phyloP scores from a whole-genome alignment of 1,139 yeast genomes.

The Suhomyces bolitotheri region DNA sequence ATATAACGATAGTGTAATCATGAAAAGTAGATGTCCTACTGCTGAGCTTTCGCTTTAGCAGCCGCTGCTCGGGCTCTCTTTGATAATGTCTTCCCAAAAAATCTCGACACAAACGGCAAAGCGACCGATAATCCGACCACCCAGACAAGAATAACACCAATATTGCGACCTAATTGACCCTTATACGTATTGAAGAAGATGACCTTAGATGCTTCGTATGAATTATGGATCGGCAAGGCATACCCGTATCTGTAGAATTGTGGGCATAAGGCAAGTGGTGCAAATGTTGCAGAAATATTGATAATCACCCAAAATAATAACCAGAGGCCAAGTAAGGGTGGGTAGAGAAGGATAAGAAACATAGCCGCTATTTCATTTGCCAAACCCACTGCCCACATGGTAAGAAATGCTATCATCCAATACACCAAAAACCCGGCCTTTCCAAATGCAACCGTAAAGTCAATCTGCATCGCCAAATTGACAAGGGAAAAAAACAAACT shows the following conservation, averaged over 20 bases:
- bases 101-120: constrained; percentile 42
- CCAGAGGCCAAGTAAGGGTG: constrained; percentile 54
- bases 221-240: constrained; percentile 64
- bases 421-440: constrained; percentile 44
- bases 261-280: constrained; percentile 55
- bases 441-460: constrained; percentile 41
- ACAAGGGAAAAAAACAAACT: constrained; percentile 43
- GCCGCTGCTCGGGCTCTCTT: constrained; percentile 19
- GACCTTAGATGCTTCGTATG: constrained; percentile 55
- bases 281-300: constrained; percentile 62
- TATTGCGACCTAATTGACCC: constrained; percentile 55
- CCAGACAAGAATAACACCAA: constrained; percentile 63
- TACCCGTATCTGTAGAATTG: constrained; percentile 63
- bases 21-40: too few relatives aligned
- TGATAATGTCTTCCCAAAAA: constrained; percentile 31
- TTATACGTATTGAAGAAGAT: constrained; percentile 57
- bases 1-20: too few relatives aligned
- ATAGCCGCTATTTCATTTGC: constrained; percentile 43
- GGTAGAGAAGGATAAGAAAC: constrained; percentile 31
- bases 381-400: constrained; percentile 47
- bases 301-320: constrained; percentile 60
- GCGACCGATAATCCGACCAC: constrained; percentile 36
- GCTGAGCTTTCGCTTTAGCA: not conserved
- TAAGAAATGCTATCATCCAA: constrained; percentile 44
- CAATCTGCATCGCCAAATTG: constrained; percentile 45